phyloP scores from a whole-genome alignment of 371 early-diverging fungal species.

The Circinella umbellata region DNA sequence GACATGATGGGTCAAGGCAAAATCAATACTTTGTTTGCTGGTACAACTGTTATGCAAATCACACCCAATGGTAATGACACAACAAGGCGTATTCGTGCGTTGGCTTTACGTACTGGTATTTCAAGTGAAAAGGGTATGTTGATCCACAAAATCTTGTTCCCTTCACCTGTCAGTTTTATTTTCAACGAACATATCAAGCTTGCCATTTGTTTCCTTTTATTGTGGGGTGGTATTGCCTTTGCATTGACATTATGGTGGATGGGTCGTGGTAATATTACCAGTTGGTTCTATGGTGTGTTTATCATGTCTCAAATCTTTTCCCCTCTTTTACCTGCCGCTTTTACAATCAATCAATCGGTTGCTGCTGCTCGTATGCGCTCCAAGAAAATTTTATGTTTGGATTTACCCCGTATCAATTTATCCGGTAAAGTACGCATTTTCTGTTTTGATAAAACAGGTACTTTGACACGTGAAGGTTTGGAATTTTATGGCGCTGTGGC shows the following conservation, averaged over 20 bases:
- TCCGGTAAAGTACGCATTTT: conserved; percentile 89
- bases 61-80: conserved; percentile 14
- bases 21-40: conserved; percentile 64
- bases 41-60: conserved; percentile 62
- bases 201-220: conserved; percentile 62
- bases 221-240: conserved; percentile 67
- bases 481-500: conserved; percentile 63
- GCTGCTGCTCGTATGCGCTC: conserved; percentile 65
- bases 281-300: conserved; percentile 68
- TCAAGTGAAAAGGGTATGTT: conserved; percentile 77
- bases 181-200: conserved; percentile 77
- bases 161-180: conserved; percentile 67
- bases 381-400: conserved; percentile 70
- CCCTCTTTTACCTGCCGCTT: conserved; percentile 73
- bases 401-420: conserved; percentile 78
- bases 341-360: conserved; percentile 75
- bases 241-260: conserved; percentile 58
- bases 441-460: conserved; percentile 91
- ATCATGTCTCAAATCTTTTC: conserved; percentile 68
- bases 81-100: conserved; percentile 32
- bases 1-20: conserved; percentile 45
- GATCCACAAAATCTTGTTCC: conserved; percentile 79
- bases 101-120: conserved; percentile 78
- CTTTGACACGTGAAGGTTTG: conserved; percentile 77
- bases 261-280: conserved; percentile 55